phyloP scores from a whole-genome alignment of 2,329 filamentous ascomycete species.

The Fusarium chlamydosporum region DNA sequence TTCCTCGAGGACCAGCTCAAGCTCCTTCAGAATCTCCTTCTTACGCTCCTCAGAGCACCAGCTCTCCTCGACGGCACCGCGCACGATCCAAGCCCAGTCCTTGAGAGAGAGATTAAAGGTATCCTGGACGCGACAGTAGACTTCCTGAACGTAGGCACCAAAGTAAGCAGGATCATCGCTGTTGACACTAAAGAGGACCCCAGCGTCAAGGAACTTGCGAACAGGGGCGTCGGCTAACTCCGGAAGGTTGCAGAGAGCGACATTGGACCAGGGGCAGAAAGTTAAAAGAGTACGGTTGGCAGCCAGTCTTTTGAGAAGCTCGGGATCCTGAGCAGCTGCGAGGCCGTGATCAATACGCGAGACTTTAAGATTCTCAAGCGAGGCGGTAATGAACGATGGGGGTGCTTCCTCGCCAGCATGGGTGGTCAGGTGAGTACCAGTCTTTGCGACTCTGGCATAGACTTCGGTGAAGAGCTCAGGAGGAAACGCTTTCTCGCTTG shows the following conservation, averaged over 20 bases:
- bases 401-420: slow-evolving; percentile 84
- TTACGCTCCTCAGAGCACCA: slow-evolving; percentile 78
- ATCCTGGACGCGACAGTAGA: slow-evolving; percentile 80
- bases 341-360: slow-evolving; percentile 83
- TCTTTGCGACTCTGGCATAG: slow-evolving; percentile 66
- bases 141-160: slow-evolving; percentile 80
- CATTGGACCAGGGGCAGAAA: slow-evolving; percentile 81
- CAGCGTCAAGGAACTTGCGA: slow-evolving; percentile 71
- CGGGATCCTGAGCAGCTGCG: slow-evolving; percentile 71
- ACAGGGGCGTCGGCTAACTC: slow-evolving; percentile 64
- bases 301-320: slow-evolving; percentile 71
- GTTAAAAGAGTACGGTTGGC: slow-evolving; percentile 73
- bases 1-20: slow-evolving; percentile 50
- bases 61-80: slow-evolving; percentile 74
- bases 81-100: slow-evolving; percentile 78
- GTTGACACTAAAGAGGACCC: slow-evolving; percentile 79
- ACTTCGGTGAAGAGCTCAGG: slow-evolving; percentile 73
- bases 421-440: slow-evolving; percentile 72
- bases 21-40: slow-evolving; percentile 65
- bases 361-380: slow-evolving; percentile 73
- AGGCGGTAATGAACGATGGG: slow-evolving; percentile 72
- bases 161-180: slow-evolving; percentile 84
- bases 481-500: slow-evolving; percentile 70
- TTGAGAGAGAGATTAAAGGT: slow-evolving; percentile 72
- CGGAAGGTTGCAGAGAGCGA: slow-evolving; percentile 57